These are phyloP conservation scores for Leccinum pachyderme DNA, from an alignment of 1,284 basidiomycete genomes.

Conservation along the genomic window DNA sequence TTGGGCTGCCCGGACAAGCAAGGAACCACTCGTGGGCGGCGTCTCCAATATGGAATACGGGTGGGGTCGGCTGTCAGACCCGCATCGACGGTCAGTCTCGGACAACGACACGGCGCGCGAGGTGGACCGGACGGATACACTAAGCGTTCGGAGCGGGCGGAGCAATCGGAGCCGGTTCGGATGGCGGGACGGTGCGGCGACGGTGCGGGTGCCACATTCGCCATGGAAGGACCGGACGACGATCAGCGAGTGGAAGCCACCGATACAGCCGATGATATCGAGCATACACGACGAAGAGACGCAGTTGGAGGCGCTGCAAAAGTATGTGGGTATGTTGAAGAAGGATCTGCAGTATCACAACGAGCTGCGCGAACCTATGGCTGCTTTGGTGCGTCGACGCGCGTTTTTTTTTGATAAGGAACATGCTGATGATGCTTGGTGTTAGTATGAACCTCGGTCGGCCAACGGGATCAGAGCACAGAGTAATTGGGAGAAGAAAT, in stretches of 20 bases:
- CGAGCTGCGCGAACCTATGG: constrained; percentile 82
- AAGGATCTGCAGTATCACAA: constrained; percentile 83
- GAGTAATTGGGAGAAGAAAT: constrained; percentile 92
- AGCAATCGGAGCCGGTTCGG: constrained; percentile 67
- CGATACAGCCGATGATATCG: constrained; percentile 77
- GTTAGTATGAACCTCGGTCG: constrained; percentile 78
- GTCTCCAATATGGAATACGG: constrained; percentile 99
- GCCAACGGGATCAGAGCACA: constrained; percentile 74
- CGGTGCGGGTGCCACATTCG: constrained; percentile 59
- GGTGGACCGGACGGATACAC: constrained; percentile 53
- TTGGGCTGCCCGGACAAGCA: constrained; percentile 92
- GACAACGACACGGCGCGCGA: constrained; percentile 55
- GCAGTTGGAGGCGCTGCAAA: constrained; percentile 83
- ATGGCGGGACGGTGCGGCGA: constrained; percentile 61
- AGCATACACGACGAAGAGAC: constrained; percentile 90
- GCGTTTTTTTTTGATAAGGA: not conserved
- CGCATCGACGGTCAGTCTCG: constrained; percentile 55
- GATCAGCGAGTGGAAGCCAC: constrained; percentile 94
- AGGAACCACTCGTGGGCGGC: constrained; percentile 91
- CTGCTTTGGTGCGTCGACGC: constrained; percentile 59
- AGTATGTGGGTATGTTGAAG: constrained; percentile 76
- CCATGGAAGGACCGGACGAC: constrained; percentile 75
- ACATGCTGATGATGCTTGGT: not conserved
- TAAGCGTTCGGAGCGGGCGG: constrained; percentile 69
- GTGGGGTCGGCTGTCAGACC: constrained; percentile 79